Conservation (phyloP, 2,329 filamentous ascomycete species). For the Clarireedia paspali region DNA sequence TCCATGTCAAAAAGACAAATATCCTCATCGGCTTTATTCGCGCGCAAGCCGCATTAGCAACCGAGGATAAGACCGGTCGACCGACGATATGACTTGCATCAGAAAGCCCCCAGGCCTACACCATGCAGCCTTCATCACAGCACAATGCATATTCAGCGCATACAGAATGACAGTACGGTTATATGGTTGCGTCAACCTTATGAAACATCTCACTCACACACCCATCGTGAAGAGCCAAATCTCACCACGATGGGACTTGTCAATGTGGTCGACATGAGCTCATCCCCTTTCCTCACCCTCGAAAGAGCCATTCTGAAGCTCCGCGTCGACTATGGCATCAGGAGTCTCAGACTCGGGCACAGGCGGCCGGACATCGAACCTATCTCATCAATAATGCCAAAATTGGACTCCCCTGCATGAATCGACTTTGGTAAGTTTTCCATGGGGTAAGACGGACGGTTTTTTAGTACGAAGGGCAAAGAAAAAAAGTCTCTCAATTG, state of each 20-base stretch:
- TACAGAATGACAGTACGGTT: slow-evolving; percentile 3
- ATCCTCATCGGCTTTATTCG: not conserved
- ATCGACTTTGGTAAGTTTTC: slow-evolving; percentile 22
- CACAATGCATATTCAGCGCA: slow-evolving; percentile 9
- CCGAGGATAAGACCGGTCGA: slow-evolving; percentile 2
- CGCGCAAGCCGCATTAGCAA: not conserved
- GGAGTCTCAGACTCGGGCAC: slow-evolving; percentile 5
- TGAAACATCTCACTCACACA: slow-evolving; percentile 5
- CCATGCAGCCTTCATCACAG: not conserved
- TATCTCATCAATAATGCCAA: slow-evolving; percentile 16
- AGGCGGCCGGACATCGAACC: slow-evolving; percentile 21
- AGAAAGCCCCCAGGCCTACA: not conserved
- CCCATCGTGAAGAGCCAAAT: not conserved
- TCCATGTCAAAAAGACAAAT: not conserved
- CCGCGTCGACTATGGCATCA: slow-evolving; percentile 1
- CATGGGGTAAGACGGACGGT: slow-evolving; percentile 3
- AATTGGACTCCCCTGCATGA: slow-evolving; percentile 29
- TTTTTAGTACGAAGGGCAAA: not conserved
- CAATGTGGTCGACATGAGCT: not conserved
- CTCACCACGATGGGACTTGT: not conserved
- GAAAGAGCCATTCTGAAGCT: slow-evolving; percentile 2
- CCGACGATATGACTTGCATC: slow-evolving; percentile 11
- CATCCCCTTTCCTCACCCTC: slow-evolving; percentile 6
- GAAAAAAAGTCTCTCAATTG: not conserved
- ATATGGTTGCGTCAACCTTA: slow-evolving; percentile 2